Conservation (phyloP, 192 early-diverging fungal species). For the Backusella parvicylindrica region DNA sequence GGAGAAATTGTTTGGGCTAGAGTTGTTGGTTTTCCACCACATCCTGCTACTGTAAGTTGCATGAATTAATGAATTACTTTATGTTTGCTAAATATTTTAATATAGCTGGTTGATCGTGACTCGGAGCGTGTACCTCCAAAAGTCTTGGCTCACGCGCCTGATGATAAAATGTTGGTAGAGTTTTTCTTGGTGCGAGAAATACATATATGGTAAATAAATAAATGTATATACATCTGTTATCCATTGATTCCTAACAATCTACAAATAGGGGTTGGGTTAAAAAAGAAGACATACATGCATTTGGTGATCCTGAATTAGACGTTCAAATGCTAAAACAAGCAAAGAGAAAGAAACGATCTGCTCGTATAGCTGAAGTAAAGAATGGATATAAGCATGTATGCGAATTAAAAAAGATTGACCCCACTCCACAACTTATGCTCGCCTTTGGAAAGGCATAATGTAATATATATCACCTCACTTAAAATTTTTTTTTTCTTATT, state of each 20-base stretch:
- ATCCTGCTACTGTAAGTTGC: conserved; percentile 45
- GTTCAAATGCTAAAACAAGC: conserved; percentile 13
- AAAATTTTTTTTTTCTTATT: too few relatives aligned
- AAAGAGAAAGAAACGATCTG: conserved; percentile 16
- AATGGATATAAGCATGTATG: conserved; percentile 25
- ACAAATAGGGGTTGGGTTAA: conserved; percentile 10
- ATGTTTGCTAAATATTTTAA: neutral
- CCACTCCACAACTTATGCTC: neutral
- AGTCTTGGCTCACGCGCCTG: neutral
- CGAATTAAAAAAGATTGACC: neutral
- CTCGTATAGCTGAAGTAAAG: conserved; percentile 19
- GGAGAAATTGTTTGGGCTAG: conserved; percentile 50
- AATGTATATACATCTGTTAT: neutral
- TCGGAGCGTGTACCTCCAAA: neutral
- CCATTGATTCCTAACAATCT: neutral
- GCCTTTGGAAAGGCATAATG: neutral
- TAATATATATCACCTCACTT: neutral
- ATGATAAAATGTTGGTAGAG: neutral
- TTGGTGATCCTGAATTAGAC: conserved; percentile 21
- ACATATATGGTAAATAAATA: conserved; percentile 7
- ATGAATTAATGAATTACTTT: too few relatives aligned
- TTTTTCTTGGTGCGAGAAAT: neutral
- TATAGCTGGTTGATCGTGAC: neutral
- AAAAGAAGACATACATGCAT: conserved; percentile 11
- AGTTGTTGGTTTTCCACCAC: conserved; percentile 50